phyloP scores from a whole-genome alignment of 1,284 basidiomycete genomes.

The Cryptococcus jaspeensis region DNA sequence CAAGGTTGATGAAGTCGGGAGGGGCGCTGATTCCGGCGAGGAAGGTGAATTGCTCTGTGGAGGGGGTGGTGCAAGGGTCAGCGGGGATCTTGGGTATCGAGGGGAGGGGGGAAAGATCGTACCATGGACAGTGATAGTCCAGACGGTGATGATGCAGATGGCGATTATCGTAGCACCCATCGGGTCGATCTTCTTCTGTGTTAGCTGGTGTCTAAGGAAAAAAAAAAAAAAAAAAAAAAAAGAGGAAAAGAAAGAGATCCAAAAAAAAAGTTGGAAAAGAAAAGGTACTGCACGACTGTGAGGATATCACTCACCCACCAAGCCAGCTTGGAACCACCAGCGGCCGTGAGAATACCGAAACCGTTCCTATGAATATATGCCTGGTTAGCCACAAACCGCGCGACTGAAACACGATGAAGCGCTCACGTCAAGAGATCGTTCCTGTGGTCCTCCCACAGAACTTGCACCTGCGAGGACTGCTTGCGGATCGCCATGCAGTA shows the following conservation, averaged over 20 bases:
- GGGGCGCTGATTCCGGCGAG: conserved; percentile 89
- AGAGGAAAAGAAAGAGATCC: not conserved
- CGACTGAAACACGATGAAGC: not conserved
- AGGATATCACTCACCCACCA: conserved; percentile 44
- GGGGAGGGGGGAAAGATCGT: conserved; percentile 5
- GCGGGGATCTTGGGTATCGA: not conserved
- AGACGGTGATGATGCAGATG: conserved; percentile 73
- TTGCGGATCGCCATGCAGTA: conserved; percentile 78
- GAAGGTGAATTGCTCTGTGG: conserved; percentile 69
- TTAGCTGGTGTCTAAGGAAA: not conserved
- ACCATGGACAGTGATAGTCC: conserved; percentile 70
- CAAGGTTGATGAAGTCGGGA: conserved; percentile 81
- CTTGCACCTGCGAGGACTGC: conserved; percentile 82
- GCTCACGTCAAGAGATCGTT: conserved; percentile 78
- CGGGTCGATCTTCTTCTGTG: conserved; percentile 42
- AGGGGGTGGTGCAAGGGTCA: not conserved
- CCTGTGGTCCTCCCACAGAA: conserved; percentile 93
- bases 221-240: too few species aligned
- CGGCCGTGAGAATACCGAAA: conserved; percentile 81
- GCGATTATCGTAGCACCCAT: conserved; percentile 62
- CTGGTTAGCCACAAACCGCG: not conserved
- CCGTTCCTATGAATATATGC: conserved; percentile 43
- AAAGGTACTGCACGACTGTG: not conserved
- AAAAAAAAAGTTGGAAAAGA: not conserved
- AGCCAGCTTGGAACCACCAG: conserved; percentile 74